Evolutionary conservation across 148 eudicot species (phyloP), one percentile per base, ranked within the genome.

Genomic region (Camellia lanceoleosa): DNA sequence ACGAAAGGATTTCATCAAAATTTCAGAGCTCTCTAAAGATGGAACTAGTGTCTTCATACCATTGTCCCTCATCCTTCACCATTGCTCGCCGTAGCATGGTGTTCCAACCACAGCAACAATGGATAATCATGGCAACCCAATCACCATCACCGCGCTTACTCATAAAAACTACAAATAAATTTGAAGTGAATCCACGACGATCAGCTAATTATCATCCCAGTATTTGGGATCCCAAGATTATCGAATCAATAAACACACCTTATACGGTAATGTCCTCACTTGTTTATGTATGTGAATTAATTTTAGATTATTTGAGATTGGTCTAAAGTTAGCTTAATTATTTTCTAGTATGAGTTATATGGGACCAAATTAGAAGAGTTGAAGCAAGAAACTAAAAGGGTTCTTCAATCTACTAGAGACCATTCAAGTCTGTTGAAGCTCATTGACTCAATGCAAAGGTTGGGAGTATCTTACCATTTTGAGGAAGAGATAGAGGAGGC

Each of bases 391-490:
- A 42, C 41, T 11, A 75, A 20, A 19, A 75, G 30, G 68, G 7
- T 61, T 8, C 42, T 75, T 19, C 19, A 61, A 43, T 44, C 78
- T 8, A 75, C 43, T 5, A 20, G 8, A 75, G 78, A 61, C 52
- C 46, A 18, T 75, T 46, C 68, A 8, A 23, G 12, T 13, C 41
- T 18, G 12, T 61, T 75, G 30, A 61, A 75, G 68, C 68, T 75
- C 15, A 19, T 75, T 10, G 78, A 75, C 30, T 75, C 78, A n/a
- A n/a, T 75, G 10, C 68, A 75, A 61, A 54, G 68, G 18, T 23
- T 75, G 12, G 78, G 78, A 43, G 41, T 75, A 56, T 19, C 68
- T 7, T 75, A 75, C 68, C 78, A 61, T 44, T 75, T 75, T 75
- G 56, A 43, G 78, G 55, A 75, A 75, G 78, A 75, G 56, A 75